phyloP scores from a whole-genome alignment of 1,284 basidiomycete genomes.

The Thelephora terrestris region DNA sequence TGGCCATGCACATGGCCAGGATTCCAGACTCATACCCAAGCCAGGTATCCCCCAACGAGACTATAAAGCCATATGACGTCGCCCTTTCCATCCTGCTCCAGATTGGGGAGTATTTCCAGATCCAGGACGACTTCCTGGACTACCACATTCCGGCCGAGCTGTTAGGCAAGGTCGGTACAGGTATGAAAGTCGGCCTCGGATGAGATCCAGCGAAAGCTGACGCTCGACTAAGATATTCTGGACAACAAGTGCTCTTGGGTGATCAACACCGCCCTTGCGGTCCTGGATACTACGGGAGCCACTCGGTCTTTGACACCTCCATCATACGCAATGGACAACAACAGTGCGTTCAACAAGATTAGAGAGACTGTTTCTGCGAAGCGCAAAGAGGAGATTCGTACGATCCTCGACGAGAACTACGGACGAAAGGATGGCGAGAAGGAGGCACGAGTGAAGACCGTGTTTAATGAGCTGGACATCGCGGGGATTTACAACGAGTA shows the following conservation, averaged over 20 bases:
- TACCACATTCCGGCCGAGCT: constrained; percentile 85
- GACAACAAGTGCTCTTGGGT: constrained; percentile 99
- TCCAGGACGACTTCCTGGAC: constrained; percentile 97
- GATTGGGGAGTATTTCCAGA: constrained; percentile 97
- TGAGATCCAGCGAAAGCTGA: background rate
- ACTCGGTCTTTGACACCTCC: constrained; percentile 18
- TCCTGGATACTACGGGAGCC: constrained; percentile 21
- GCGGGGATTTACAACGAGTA: constrained; percentile 64
- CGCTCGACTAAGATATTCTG: constrained; percentile 62
- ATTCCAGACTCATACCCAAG: constrained; percentile 38
- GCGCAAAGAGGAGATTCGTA: constrained; percentile 34
- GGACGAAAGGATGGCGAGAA: constrained; percentile 67
- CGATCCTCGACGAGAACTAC: constrained; percentile 71
- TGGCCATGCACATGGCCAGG: constrained; percentile 78
- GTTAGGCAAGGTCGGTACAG: constrained; percentile 93
- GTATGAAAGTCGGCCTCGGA: background rate
- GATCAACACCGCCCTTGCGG: constrained; percentile 79
- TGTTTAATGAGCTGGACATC: constrained; percentile 70
- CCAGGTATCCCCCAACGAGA: constrained; percentile 4
- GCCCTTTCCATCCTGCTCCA: constrained; percentile 84
- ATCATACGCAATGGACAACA: background rate
- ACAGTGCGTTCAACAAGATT: background rate
- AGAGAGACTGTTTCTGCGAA: background rate
- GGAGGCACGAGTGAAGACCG: constrained; percentile 64
- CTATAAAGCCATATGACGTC: constrained; percentile 60